Conservation (phyloP, 2,329 filamentous ascomycete species). For the Aspergillus pseudonomiae region DNA sequence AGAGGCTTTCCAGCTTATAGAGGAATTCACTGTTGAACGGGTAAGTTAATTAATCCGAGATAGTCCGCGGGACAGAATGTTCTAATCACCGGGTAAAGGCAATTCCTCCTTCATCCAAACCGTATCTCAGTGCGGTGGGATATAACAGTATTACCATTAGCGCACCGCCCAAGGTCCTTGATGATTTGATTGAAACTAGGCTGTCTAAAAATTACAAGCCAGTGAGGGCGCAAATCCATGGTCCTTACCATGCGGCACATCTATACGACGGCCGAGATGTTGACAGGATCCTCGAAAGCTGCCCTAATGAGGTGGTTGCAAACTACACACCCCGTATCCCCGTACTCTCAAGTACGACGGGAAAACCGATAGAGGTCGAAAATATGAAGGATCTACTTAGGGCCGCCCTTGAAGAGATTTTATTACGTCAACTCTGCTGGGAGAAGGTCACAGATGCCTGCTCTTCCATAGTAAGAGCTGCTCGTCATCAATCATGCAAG, state of each 20-base stretch:
- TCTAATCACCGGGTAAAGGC: constrained; percentile 28
- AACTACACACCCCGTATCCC: constrained; percentile 35
- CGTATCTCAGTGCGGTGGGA: constrained; percentile 63
- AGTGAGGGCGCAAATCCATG: constrained; percentile 58
- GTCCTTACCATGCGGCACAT: constrained; percentile 62
- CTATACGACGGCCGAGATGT: constrained; percentile 56
- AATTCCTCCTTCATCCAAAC: constrained; percentile 54
- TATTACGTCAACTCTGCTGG: constrained; percentile 45
- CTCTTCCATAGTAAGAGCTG: constrained; percentile 24
- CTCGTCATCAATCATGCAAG: constrained; percentile 20
- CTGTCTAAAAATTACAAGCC: constrained; percentile 55
- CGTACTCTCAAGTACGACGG: constrained; percentile 37
- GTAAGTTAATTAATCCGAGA: constrained; percentile 23
- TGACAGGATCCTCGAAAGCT: constrained; percentile 52
- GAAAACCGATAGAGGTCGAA: constrained; percentile 32
- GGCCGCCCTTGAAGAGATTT: constrained; percentile 40
- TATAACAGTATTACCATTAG: constrained; percentile 63
- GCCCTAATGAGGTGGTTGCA: constrained; percentile 32
- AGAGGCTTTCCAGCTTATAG: constrained; percentile 30
- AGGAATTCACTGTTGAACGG: constrained; percentile 26
- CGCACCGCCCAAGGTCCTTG: constrained; percentile 58
- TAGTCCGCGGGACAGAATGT: background rate
- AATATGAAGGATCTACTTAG: constrained; percentile 37
- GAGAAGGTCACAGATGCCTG: constrained; percentile 43
- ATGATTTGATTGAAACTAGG: constrained; percentile 54